Percentiles rank a stretch among this genome's conserved stretches.
Conservation (phyloP, 768 basidiomycete species). For the Pulveroboletus sp. region DNA sequence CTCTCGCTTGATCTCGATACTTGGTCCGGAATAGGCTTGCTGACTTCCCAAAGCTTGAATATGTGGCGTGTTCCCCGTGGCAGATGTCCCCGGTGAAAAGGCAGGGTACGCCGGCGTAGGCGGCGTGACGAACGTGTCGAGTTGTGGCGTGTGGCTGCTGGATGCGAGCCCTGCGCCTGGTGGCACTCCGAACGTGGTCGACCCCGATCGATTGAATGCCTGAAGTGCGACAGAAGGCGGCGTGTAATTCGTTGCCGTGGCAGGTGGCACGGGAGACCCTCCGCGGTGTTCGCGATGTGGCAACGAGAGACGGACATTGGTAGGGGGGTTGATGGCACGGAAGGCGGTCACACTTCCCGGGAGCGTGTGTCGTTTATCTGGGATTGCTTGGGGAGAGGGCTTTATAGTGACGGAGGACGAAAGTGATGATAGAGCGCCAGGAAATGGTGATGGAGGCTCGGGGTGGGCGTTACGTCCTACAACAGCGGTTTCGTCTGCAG, state of each 20-base stretch:
- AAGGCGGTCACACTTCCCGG: constrained; percentile 34
- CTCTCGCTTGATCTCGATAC: constrained; percentile 67
- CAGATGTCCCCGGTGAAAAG: constrained; percentile 46
- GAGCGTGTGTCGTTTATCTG: constrained; percentile 60
- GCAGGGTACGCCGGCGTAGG: constrained; percentile 75
- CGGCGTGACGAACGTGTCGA: constrained; percentile 33
- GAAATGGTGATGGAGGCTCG: constrained; percentile 81
- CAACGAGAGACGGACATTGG: constrained; percentile 22
- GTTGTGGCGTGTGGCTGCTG: constrained; percentile 1
- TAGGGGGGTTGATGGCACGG: constrained; percentile 24
- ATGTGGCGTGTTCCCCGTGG: constrained; percentile 54
- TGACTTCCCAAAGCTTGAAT: constrained; percentile 53
- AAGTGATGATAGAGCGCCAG: constrained; percentile 34
- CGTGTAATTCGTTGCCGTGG: constrained; percentile 19
- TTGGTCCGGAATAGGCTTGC: constrained; percentile 48
- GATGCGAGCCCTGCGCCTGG: constrained; percentile 16
- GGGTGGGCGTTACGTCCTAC: constrained; percentile 49
- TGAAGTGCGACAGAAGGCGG: constrained; percentile 38
- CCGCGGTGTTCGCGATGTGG: constrained; percentile 26
- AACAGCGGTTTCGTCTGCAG: constrained; percentile 13
- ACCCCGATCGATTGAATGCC: constrained; percentile 25
- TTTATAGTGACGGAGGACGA: constrained; percentile 25
- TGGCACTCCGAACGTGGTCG: constrained; percentile 33
- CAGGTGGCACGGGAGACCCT: constrained; percentile 8
- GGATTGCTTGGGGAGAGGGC: constrained; percentile 36